phyloP scores from a whole-genome alignment of 495 filamentous ascomycete genomes.

The Penicillium riverlandense region DNA sequence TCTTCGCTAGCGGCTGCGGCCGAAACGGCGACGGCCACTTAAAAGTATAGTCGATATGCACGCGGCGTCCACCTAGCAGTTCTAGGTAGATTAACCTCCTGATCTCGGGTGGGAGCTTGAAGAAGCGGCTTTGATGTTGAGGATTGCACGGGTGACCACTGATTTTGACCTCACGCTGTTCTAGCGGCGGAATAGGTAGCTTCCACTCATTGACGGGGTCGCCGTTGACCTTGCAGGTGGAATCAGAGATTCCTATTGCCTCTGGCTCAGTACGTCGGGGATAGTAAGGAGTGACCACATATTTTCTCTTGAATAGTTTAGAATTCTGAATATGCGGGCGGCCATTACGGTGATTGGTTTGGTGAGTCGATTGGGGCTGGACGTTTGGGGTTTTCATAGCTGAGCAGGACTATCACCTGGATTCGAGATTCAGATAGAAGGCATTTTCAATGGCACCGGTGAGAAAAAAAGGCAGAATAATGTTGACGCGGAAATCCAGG shows the following conservation, averaged over 20 bases:
- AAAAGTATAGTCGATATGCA: constrained; percentile 10
- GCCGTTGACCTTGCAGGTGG: constrained; percentile 8
- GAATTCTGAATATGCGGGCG: too few species aligned
- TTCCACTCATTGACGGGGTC: constrained; percentile 13
- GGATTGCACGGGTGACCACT: background rate
- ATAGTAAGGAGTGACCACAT: too few species aligned
- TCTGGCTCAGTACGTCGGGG: too few species aligned
- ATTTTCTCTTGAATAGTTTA: too few species aligned
- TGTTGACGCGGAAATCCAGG: too few species aligned
- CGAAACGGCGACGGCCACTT: constrained; percentile 2
- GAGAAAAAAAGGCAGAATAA: too few species aligned
- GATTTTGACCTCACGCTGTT: background rate
- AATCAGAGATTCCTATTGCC: constrained; percentile 8
- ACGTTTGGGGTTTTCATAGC: too few species aligned
- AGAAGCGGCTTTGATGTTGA: constrained; percentile 3
- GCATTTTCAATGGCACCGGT: too few species aligned
- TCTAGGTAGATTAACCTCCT: constrained; percentile 10
- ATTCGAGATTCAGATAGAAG: too few species aligned
- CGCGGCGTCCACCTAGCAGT: constrained; percentile 9
- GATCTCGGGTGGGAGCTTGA: constrained; percentile 5
- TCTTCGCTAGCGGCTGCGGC: background rate
- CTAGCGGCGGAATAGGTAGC: constrained; percentile 6
- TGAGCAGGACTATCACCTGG: too few species aligned
- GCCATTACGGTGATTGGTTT: too few species aligned
- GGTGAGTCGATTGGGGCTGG: too few species aligned